Percentiles rank a stretch among this genome's conserved stretches.
Conservation (phyloP, 2,329 filamentous ascomycete genomes). For the Cladosporium colombiae region DNA sequence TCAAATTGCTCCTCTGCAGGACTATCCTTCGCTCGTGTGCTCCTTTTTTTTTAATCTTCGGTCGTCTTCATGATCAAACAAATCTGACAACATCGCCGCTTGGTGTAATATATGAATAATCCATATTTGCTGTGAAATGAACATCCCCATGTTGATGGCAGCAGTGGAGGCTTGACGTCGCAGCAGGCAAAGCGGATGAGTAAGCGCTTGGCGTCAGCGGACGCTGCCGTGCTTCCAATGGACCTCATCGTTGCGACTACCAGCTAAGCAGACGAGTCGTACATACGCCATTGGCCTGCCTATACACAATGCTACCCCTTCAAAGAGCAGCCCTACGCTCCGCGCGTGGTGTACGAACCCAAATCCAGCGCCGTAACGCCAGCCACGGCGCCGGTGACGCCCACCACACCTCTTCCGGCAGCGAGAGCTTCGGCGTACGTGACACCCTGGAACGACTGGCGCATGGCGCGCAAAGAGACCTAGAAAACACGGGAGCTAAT, state of each 20-base stretch:
- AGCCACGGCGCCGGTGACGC: conserved; percentile 41
- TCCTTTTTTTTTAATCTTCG: too few species aligned
- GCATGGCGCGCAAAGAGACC: not conserved
- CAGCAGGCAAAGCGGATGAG: conserved; percentile 6
- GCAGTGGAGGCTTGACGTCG: not conserved
- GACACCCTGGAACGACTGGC: conserved; percentile 23
- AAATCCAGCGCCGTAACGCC: conserved; percentile 42
- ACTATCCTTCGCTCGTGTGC: not conserved
- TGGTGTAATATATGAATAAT: not conserved
- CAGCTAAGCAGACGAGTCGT: not conserved
- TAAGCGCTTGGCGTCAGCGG: conserved; percentile 9
- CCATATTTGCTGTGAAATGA: not conserved
- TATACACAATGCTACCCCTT: conserved; percentile 47
- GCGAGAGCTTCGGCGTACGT: conserved; percentile 56
- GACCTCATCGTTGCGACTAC: conserved; percentile 10
- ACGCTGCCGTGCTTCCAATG: conserved; percentile 13
- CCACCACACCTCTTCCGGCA: conserved; percentile 32
- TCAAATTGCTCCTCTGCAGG: not conserved
- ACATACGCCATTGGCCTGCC: conserved; percentile 24
- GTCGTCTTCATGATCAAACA: too few species aligned
- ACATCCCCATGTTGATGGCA: not conserved
- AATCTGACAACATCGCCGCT: too few species aligned
- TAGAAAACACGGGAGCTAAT: not conserved
- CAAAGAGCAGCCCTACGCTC: conserved; percentile 46
- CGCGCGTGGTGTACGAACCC: conserved; percentile 40